A percentile compares a stretch with the other conserved stretches of the same genome.
These are phyloP conservation scores for Myriosclerotinia curreyana DNA, from an alignment of 2,329 filamentous ascomycete species.

Conservation along the genomic window DNA sequence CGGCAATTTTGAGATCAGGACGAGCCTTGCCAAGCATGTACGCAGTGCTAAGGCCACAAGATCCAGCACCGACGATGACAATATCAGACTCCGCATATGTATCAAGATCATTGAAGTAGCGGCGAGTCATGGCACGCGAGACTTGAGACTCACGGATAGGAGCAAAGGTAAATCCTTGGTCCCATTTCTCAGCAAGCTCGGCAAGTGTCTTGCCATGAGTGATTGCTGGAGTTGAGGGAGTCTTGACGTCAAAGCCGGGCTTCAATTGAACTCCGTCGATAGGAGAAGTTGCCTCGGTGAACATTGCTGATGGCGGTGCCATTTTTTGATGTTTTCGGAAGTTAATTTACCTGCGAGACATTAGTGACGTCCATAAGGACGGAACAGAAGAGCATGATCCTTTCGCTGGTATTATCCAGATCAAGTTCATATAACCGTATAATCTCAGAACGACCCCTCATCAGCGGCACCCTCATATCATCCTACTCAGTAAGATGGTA, in stretches of 20 bases:
- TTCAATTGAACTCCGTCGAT: constrained; percentile 40
- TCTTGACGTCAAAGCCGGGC: constrained; percentile 50
- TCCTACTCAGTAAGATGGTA: constrained; percentile 30
- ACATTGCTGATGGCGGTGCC: constrained; percentile 74
- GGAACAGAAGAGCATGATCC: constrained; percentile 75
- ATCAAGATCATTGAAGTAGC: constrained; percentile 90
- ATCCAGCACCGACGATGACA: constrained; percentile 88
- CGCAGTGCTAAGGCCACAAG: constrained; percentile 79
- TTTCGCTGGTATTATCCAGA: constrained; percentile 99
- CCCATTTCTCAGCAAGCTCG: constrained; percentile 74
- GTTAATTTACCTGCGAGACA: constrained; percentile 42
- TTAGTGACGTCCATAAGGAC: constrained; percentile 42
- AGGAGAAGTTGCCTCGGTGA: constrained; percentile 42
- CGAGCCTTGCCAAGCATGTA: constrained; percentile 81
- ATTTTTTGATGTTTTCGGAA: constrained; percentile 51
- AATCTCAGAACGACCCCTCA: constrained; percentile 66
- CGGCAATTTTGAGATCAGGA: constrained; percentile 86
- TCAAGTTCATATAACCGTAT: constrained; percentile 88
- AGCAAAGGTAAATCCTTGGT: constrained; percentile 68
- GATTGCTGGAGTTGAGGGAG: constrained; percentile 48
- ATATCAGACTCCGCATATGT: constrained; percentile 88
- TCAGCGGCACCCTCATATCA: constrained; percentile 35
- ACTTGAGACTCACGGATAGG: constrained; percentile 91
- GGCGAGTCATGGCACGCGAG: constrained; percentile 86
- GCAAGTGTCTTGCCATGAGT: constrained; percentile 47